Evolutionary conservation across 345 rosid species (phyloP).

Genomic region (Eucalyptus viminalis): DNA sequence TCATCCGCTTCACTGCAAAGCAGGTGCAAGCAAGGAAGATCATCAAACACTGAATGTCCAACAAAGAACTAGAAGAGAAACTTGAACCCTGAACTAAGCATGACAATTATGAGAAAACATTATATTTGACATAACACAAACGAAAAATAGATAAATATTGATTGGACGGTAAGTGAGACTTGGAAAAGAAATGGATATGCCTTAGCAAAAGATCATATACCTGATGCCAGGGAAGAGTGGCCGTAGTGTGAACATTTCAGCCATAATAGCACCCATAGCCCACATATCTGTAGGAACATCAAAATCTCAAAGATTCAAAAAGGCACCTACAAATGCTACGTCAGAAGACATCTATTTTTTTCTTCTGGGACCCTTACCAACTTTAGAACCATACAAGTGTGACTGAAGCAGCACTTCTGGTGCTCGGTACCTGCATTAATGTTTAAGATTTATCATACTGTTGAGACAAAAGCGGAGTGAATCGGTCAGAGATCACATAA

Average conservation of each 20-base stretch:
- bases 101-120: background rate
- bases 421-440: constrained; percentile 26
- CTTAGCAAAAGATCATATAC: background rate
- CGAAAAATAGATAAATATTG: background rate
- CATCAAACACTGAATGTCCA: background rate
- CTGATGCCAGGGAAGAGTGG: constrained; percentile 35
- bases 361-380: constrained; percentile 8
- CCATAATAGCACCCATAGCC: constrained; percentile 51
- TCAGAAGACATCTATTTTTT: background rate
- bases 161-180: background rate
- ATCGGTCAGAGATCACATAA: background rate
- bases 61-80: background rate
- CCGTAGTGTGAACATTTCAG: constrained; percentile 19
- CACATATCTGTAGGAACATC: constrained; percentile 23
- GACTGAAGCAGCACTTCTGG: constrained; percentile 31
- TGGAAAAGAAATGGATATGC: background rate
- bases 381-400: constrained; percentile 14
- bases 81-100: background rate
- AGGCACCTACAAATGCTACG: background rate
- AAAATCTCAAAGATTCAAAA: background rate
- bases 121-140: background rate
- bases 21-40: background rate
- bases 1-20: constrained; percentile 13
- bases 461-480: background rate
- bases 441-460: background rate